Percentiles rank a stretch among this genome's conserved stretches.
These are phyloP conservation scores for Aspergillus sclerotiicarbonarius DNA, from an alignment of 495 filamentous ascomycete species.

Conservation along the genomic window DNA sequence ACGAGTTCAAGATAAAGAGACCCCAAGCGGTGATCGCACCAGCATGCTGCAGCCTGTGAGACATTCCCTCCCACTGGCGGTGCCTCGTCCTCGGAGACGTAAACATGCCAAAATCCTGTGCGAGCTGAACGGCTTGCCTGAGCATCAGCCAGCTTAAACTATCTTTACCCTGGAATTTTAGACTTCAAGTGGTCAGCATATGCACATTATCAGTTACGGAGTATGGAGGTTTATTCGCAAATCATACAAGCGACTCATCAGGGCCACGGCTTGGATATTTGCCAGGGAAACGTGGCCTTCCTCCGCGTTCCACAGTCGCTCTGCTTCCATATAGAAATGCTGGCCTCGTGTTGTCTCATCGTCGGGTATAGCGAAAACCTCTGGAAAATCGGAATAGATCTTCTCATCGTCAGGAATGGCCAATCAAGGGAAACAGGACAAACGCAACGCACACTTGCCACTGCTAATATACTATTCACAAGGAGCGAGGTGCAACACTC, in stretches of 20 bases:
- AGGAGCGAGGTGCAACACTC: slow-evolving; percentile 38
- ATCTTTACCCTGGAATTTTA: slow-evolving; percentile 32
- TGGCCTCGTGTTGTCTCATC: slow-evolving; percentile 31
- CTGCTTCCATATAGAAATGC: slow-evolving; percentile 35
- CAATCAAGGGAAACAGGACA: not conserved
- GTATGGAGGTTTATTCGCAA: not conserved
- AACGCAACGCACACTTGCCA: slow-evolving; percentile 36
- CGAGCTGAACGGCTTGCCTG: slow-evolving; percentile 35
- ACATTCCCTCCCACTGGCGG: slow-evolving; percentile 10
- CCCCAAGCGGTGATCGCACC: slow-evolving; percentile 35
- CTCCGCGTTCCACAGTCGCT: slow-evolving; percentile 35
- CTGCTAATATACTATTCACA: slow-evolving; percentile 40
- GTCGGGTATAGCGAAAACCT: slow-evolving; percentile 34
- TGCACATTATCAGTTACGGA: not conserved
- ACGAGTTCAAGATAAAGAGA: slow-evolving; percentile 36
- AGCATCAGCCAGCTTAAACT: slow-evolving; percentile 35
- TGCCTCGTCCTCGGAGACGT: slow-evolving; percentile 13
- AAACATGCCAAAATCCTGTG: slow-evolving; percentile 33
- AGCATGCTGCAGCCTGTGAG: slow-evolving; percentile 23
- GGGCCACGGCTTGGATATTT: slow-evolving; percentile 37
- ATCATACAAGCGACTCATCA: slow-evolving; percentile 40
- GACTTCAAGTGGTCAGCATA: slow-evolving; percentile 25
- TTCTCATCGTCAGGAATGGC: slow-evolving; percentile 15
- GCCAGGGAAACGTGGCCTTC: slow-evolving; percentile 30
- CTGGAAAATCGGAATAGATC: slow-evolving; percentile 49